Percentiles rank a stretch among this genome's conserved stretches.
These are phyloP conservation scores for Ogataea pignaliae DNA, from an alignment of 805 yeast genomes.

Conservation along the genomic window DNA sequence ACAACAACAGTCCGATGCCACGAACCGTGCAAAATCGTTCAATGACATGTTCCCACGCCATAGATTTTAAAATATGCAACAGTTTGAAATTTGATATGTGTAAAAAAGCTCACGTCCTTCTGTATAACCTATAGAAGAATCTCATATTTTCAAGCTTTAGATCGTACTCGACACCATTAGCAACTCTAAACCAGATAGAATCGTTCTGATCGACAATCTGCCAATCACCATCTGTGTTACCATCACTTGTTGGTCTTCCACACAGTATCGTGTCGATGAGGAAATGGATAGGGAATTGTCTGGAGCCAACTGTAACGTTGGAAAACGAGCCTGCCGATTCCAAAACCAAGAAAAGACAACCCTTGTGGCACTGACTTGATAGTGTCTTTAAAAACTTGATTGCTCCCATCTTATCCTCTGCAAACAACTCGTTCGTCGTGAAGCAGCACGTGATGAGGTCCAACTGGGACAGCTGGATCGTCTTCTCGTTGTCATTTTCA, in stretches of 20 bases:
- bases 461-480: slow-evolving; percentile 19
- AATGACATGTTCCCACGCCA: too few species aligned
- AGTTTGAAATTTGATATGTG: too few species aligned
- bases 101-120: slow-evolving; percentile 36
- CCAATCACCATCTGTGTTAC: slow-evolving; percentile 51
- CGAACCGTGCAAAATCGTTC: too few species aligned
- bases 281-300: slow-evolving; percentile 78
- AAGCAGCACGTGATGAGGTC: slow-evolving; percentile 69
- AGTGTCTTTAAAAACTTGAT: slow-evolving; percentile 54
- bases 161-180: slow-evolving; percentile 48
- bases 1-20: too few species aligned
- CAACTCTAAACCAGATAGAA: slow-evolving; percentile 74
- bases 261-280: slow-evolving; percentile 68
- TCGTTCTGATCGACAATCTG: slow-evolving; percentile 60
- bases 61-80: too few species aligned
- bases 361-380: slow-evolving; percentile 45
- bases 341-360: slow-evolving; percentile 60
- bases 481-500: not conserved
- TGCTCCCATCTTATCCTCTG: slow-evolving; percentile 59
- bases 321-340: slow-evolving; percentile 93
- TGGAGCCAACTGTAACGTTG: slow-evolving; percentile 69
- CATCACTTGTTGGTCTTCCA: slow-evolving; percentile 41
- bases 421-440: slow-evolving; percentile 83
- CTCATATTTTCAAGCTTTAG: slow-evolving; percentile 84
- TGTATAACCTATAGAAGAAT: slow-evolving; percentile 72